Percentiles rank a stretch among this genome's conserved stretches.
These are phyloP conservation scores for Strobilomyces confusus DNA, from an alignment of 768 basidiomycete species.

Conservation along the genomic window DNA sequence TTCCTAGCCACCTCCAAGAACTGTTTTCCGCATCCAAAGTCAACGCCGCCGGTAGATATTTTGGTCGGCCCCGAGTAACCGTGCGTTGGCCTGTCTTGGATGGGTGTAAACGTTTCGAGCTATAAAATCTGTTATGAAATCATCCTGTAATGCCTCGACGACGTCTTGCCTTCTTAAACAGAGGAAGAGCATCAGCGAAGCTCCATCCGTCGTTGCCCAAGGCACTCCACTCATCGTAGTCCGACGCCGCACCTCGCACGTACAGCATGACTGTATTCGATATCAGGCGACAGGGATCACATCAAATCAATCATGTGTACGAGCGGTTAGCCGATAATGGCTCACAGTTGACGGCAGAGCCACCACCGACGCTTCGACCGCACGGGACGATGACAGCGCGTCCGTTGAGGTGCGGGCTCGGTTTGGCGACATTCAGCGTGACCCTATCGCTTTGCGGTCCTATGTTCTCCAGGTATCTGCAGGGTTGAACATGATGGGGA, in stretches of 20 bases:
- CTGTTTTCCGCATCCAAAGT: constrained; percentile 31
- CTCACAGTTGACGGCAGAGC: constrained; percentile 59
- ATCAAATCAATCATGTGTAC: neutral
- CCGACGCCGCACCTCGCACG: constrained; percentile 54
- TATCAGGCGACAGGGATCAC: neutral
- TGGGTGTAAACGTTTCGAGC: constrained; percentile 36
- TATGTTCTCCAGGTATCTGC: constrained; percentile 43
- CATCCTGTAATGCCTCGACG: neutral
- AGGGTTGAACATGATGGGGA: constrained; percentile 50
- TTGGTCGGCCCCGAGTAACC: constrained; percentile 33
- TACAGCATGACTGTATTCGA: constrained; percentile 42
- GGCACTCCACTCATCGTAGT: constrained; percentile 58
- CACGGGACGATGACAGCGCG: constrained; percentile 42
- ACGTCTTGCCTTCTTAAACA: constrained; percentile 48
- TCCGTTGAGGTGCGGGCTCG: constrained; percentile 41
- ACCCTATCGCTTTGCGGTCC: constrained; percentile 38
- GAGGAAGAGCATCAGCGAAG: constrained; percentile 50
- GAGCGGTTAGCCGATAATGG: neutral
- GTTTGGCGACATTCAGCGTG: constrained; percentile 36
- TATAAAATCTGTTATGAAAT: constrained; percentile 40
- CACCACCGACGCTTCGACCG: constrained; percentile 58
- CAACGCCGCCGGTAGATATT: constrained; percentile 13
- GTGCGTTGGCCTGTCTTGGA: constrained; percentile 32
- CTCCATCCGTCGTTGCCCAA: constrained; percentile 60
- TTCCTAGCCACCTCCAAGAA: constrained; percentile 42